Percentiles rank a stretch among this genome's conserved stretches.
These are phyloP conservation scores for Lodderomyces parapsilosis DNA, from an alignment of 1,139 yeast species.

Conservation along the genomic window DNA sequence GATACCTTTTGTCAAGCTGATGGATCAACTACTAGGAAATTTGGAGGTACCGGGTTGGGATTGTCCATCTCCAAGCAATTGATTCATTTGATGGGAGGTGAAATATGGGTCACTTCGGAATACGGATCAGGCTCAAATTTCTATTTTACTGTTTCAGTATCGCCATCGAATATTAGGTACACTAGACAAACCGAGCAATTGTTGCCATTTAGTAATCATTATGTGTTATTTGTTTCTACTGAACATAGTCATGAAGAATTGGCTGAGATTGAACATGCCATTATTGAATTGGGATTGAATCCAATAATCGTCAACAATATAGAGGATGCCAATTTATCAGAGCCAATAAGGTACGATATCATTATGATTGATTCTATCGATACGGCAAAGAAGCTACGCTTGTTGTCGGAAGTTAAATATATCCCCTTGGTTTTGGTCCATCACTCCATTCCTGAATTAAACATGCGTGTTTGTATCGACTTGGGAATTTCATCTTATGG, in stretches of 20 bases:
- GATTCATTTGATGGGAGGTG: conserved; percentile 88
- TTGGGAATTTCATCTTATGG: conserved; percentile 87
- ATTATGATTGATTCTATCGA: conserved; percentile 80
- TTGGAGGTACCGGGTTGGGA: conserved; percentile 90
- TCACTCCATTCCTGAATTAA: conserved; percentile 75
- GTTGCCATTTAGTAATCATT: conserved; percentile 70
- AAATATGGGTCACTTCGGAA: conserved; percentile 81
- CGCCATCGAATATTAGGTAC: conserved; percentile 67
- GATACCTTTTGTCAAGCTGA: conserved; percentile 92
- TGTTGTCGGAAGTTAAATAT: conserved; percentile 72
- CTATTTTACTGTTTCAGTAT: conserved; percentile 74
- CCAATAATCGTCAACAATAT: conserved; percentile 54
- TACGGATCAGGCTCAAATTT: conserved; percentile 84
- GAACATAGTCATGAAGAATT: conserved; percentile 56
- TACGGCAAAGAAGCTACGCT: conserved; percentile 66
- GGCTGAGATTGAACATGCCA: conserved; percentile 41
- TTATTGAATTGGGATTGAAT: conserved; percentile 43
- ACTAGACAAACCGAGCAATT: conserved; percentile 67
- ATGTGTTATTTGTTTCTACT: conserved; percentile 66
- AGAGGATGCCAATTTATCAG: conserved; percentile 46
- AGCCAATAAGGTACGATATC: conserved; percentile 70
- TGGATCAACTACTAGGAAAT: conserved; percentile 86
- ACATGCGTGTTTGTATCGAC: conserved; percentile 79
- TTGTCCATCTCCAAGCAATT: conserved; percentile 82
- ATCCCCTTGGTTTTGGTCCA: conserved; percentile 77